Evolutionary conservation across 2,329 filamentous ascomycete species (phyloP).

Genomic region (Diaporthe batatas): DNA sequence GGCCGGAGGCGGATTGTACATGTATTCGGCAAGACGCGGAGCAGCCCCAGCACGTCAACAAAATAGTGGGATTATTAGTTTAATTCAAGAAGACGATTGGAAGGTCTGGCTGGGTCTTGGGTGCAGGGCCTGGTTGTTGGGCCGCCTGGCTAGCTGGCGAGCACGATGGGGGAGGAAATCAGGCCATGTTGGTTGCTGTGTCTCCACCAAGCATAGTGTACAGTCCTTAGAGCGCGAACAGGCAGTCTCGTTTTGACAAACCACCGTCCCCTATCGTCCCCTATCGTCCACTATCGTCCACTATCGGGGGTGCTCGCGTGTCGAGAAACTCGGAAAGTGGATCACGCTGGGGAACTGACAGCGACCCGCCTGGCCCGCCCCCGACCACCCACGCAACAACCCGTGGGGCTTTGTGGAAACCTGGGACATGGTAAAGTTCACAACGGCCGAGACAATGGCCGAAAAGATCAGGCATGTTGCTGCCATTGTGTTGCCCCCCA

Average conservation of each 20-base stretch:
- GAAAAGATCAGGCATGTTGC: constrained; percentile 2
- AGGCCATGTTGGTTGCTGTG: constrained; percentile 17
- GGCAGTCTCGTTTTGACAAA: constrained; percentile 22
- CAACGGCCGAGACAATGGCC: constrained; percentile 3
- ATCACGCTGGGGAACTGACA: constrained; percentile 26
- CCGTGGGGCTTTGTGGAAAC: constrained; percentile 25
- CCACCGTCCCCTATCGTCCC: too few relatives aligned
- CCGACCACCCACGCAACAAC: constrained; percentile 33
- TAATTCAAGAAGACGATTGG: constrained; percentile 38
- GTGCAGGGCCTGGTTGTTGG: neutral
- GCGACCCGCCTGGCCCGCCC: constrained; percentile 16
- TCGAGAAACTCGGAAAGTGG: constrained; percentile 10
- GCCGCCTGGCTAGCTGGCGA: neutral
- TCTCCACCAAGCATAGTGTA: constrained; percentile 23
- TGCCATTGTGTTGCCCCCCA: neutral
- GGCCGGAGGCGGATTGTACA: constrained; percentile 32
- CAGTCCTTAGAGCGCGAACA: constrained; percentile 2
- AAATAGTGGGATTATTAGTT: constrained; percentile 34
- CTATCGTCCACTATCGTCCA: neutral
- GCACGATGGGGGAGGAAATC: constrained; percentile 22
- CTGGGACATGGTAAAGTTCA: constrained; percentile 2
- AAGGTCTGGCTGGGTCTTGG: constrained; percentile 2
- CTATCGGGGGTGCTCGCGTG: constrained; percentile 10
- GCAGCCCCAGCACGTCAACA: constrained; percentile 31
- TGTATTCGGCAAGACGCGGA: constrained; percentile 26